phyloP scores from a whole-genome alignment of 169 alveolate species.

The Eimeria maxima region DNA sequence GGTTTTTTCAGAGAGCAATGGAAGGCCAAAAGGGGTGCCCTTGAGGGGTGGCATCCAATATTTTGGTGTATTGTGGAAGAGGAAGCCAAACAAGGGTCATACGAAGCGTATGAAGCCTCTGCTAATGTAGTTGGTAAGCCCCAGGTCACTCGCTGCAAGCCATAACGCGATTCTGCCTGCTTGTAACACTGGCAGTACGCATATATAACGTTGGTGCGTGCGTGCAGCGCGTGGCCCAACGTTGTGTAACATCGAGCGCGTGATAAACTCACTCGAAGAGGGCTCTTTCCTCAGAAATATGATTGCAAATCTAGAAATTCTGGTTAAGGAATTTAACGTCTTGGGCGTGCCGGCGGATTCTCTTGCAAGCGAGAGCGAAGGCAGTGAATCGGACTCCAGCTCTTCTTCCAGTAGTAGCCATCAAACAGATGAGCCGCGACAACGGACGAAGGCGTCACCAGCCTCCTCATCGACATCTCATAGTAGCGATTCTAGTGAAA shows the following conservation, averaged over 20 bases:
- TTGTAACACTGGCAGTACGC: neutral
- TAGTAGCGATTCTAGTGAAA: conserved; percentile 24
- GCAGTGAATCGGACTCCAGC: conserved; percentile 19
- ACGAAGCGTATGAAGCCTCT: neutral
- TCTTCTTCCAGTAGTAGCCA: neutral
- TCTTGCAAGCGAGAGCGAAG: conserved; percentile 37
- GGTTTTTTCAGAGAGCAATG: neutral
- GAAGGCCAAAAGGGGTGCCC: conserved; percentile 30
- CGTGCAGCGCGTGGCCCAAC: conserved; percentile 67
- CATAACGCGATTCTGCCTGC: neutral
- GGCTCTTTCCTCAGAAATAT: conserved; percentile 64
- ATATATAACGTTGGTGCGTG: neutral
- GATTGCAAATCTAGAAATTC: conserved; percentile 38
- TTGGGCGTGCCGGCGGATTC: neutral
- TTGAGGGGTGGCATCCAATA: conserved; percentile 49
- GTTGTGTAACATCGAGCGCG: conserved; percentile 35
- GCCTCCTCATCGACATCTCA: neutral
- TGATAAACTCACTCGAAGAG: conserved; percentile 48
- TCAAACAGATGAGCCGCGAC: neutral
- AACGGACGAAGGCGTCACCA: neutral
- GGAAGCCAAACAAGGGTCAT: conserved; percentile 51
- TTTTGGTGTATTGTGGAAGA: conserved; percentile 51
- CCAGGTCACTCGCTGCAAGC: neutral
- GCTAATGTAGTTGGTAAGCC: conserved; percentile 5
- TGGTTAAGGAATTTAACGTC: conserved; percentile 14